Evolutionary conservation across 306 rosid genomes (phyloP), one percentile per base, ranked within the genome.

Genomic region (Rosa rugosa): DNA sequence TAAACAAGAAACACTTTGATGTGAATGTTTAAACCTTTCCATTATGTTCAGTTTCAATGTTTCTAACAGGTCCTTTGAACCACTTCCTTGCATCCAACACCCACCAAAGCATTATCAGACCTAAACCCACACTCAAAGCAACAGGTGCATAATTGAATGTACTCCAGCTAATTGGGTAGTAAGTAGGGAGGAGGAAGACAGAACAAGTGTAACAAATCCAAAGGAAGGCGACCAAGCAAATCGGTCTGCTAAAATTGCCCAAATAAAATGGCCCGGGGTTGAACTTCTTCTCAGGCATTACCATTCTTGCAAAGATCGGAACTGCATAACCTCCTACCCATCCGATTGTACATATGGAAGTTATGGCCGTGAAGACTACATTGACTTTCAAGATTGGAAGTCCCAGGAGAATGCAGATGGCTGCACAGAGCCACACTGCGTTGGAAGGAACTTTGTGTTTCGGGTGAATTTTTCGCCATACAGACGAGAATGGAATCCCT

Each of bases 311-410:
- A 11, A 91, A 90, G 78, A 91, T 91, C 13, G 98, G 98, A 66
- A 93, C 97, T 59, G 98, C 97, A 79, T 91, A 90, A 11, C 98
- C 97, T 17, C 97, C 97, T 46, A 93, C 93, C 97, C 98, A 91
- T 50, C 98, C 95, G 2, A 93, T 87, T 23, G 98, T 91, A 18
- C 93, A 85, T 46, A 88, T 86, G 27, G 98, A 93, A 74, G 95
- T 91, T 68, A 88, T 91, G 64, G 98, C 97, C 3, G 94, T 90
- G 59, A 90, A 91, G 23, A 91, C 90, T 12, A 91, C 92, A 76
- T 91, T 88, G 49, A 91, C 85, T 83, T 87, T 90, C 78, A 91
- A 77, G 71, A 93, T 88, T 73, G 98, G 97, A 47, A 90, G 88
- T 11, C 98, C 98, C 41, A 93, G 91, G 71, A 93, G 89, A 75